phyloP scores from a whole-genome alignment of 345 rosid genomes.

The Melastoma malabathricum region DNA sequence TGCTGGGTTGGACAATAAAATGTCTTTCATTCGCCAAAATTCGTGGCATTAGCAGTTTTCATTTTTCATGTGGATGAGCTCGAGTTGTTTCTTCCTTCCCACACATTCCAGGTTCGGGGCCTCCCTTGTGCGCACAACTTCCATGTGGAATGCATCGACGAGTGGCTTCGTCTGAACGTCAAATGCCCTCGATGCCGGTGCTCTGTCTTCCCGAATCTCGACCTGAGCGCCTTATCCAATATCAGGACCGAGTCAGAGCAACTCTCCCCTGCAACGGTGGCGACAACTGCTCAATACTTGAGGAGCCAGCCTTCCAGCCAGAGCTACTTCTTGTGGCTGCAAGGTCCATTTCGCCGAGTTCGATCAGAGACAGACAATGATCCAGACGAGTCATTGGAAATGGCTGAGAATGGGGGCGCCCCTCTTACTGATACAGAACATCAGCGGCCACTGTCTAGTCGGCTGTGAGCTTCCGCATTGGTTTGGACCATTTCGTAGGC shows the following conservation, averaged over 20 bases:
- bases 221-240: slow-evolving; percentile 86
- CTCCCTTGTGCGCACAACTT: slow-evolving; percentile 98
- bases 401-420: slow-evolving; percentile 24
- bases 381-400: slow-evolving; percentile 19
- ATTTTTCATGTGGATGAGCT: no score
- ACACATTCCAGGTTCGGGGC: slow-evolving; percentile 74
- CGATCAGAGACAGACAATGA: slow-evolving; percentile 24
- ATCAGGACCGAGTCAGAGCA: slow-evolving; percentile 55
- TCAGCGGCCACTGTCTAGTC: no score
- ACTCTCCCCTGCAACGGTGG: slow-evolving; percentile 26
- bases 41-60: no score
- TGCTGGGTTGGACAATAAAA: no score
- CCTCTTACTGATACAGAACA: slow-evolving; percentile 4
- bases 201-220: slow-evolving; percentile 93
- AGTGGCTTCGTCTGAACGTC: slow-evolving; percentile 91
- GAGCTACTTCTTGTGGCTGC: slow-evolving; percentile 66
- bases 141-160: slow-evolving; percentile 90
- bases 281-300: slow-evolving; percentile 32
- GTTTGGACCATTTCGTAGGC: no score
- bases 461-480: no score
- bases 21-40: no score
- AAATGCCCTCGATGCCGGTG: slow-evolving; percentile 95
- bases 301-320: slow-evolving; percentile 62
- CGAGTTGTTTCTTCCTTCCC: background rate
- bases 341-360: slow-evolving; percentile 44